Evolutionary conservation across 1,139 yeast species (phyloP), one percentile per base, ranked within the genome.

Genomic region (Geotrichum klebahnii): DNA sequence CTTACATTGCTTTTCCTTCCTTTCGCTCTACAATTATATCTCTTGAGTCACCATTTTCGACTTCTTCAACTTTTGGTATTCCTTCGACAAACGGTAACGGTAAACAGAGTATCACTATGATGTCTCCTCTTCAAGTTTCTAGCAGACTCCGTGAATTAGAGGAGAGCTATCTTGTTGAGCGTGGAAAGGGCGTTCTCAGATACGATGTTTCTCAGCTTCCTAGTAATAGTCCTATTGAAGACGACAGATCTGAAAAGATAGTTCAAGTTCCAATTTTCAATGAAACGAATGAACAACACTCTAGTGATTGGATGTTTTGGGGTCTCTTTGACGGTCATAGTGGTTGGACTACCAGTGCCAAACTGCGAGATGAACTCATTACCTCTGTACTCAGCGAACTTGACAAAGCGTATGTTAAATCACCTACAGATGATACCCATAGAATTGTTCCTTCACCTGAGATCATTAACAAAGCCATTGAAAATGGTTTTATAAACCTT

Each of bases 311-410:
- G 86, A 84, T 86, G 79, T 88, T 92, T 63, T 94, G 95, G 77
- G 96, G 97, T 2, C 80, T 94, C 0, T 92, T 84, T 66, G 98
- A 92, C 67, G 99, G 99, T 10, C 99, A 92, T 67, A 89, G 96
- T 2, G 98, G 99, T 17, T 89, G 96, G 82, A 86, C 87, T 54
- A 94, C 98, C 1, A 82, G 94, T 54, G 79, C 88, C 31, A 86
- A 83, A 64, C 76, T 92, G 55, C 77, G 95, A 54, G 94, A 87
- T 57, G 82, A 82, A 57, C 74, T 92, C 59, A 81, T 92, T 29
- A 79, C 80, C 51, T 79, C 77, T 59, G 94, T 92, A 14, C 78
- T 89, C n/a, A 75, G 77, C 28, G 95, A 89, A 61, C 73, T 92
- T 51, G 86, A 87, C 45, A 75, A 80, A 10, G 79, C 79, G 9